These are phyloP conservation scores for Eutrema yunnanense DNA, from an alignment of 345 rosid species.

Conservation along the genomic window DNA sequence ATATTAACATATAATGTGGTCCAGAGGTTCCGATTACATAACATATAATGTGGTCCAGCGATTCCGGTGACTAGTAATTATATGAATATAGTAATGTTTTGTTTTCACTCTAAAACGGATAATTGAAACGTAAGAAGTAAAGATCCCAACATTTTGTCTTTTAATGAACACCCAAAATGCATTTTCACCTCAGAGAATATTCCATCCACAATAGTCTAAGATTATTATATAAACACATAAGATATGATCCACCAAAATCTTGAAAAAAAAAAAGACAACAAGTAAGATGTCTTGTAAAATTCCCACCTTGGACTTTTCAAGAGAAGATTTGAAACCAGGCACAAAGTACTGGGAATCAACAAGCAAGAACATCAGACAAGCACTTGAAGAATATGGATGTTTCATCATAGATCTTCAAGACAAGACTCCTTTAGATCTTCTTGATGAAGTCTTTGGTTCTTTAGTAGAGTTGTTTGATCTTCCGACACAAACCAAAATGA, in stretches of 20 bases:
- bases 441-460: constrained; percentile 22
- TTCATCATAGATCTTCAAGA: constrained; percentile 32
- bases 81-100: neutral
- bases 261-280: neutral
- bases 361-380: constrained; percentile 9
- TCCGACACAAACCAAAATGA: constrained; percentile 29
- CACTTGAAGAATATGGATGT: constrained; percentile 30
- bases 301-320: constrained; percentile 26
- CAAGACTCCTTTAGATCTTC: constrained; percentile 26
- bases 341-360: constrained; percentile 23
- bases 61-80: neutral
- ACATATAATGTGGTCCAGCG: no score
- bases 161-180: constrained; percentile 9
- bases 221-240: neutral
- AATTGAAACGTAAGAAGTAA: neutral
- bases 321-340: constrained; percentile 26
- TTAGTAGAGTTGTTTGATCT: constrained; percentile 23
- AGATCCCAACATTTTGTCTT: constrained; percentile 22
- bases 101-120: constrained; percentile 18
- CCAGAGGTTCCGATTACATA: neutral
- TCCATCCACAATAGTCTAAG: neutral
- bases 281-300: constrained; percentile 9
- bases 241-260: neutral
- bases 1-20: neutral
- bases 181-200: constrained; percentile 3